Conservation (phyloP, 352 stramenopile species). For the Phytophthora capsici region DNA sequence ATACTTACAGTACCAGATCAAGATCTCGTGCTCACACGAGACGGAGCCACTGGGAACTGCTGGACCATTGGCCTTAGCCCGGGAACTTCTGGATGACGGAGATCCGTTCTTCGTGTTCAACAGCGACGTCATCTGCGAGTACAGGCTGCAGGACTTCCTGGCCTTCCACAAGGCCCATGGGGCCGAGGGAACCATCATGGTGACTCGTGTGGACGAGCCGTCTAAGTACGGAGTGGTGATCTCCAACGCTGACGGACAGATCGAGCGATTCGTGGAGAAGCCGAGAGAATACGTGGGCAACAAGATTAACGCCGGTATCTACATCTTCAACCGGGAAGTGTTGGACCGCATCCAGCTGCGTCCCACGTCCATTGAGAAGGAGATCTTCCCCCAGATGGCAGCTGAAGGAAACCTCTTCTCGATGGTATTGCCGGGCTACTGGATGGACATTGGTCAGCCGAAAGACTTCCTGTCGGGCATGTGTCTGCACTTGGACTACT, state of each 20-base stretch:
- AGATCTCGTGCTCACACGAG: constrained; percentile 91
- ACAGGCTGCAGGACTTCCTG: constrained; percentile 78
- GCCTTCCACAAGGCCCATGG: constrained; percentile 83
- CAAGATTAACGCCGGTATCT: constrained; percentile 92
- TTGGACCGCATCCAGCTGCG: constrained; percentile 87
- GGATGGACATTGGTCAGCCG: constrained; percentile 92
- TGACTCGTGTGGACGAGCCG: constrained; percentile 87
- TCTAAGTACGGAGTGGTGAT: constrained; percentile 92
- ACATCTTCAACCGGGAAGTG: constrained; percentile 90
- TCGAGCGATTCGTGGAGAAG: constrained; percentile 92
- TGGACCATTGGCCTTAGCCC: constrained; percentile 80
- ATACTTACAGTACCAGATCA: constrained; percentile 80
- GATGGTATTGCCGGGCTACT: constrained; percentile 89
- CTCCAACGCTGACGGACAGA: constrained; percentile 75
- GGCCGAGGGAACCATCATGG: constrained; percentile 83
- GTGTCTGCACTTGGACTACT: constrained; percentile 83
- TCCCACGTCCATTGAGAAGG: constrained; percentile 92
- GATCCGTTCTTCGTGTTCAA: constrained; percentile 94
- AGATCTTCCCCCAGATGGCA: constrained; percentile 92
- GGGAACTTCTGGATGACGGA: constrained; percentile 82
- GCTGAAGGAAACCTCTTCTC: constrained; percentile 86
- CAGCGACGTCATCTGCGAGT: constrained; percentile 90
- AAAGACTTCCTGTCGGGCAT: constrained; percentile 91
- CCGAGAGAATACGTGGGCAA: constrained; percentile 90
- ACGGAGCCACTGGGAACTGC: constrained; percentile 86